Conservation (phyloP, 139 green algal genomes). For the Eudorina sp. region DNA sequence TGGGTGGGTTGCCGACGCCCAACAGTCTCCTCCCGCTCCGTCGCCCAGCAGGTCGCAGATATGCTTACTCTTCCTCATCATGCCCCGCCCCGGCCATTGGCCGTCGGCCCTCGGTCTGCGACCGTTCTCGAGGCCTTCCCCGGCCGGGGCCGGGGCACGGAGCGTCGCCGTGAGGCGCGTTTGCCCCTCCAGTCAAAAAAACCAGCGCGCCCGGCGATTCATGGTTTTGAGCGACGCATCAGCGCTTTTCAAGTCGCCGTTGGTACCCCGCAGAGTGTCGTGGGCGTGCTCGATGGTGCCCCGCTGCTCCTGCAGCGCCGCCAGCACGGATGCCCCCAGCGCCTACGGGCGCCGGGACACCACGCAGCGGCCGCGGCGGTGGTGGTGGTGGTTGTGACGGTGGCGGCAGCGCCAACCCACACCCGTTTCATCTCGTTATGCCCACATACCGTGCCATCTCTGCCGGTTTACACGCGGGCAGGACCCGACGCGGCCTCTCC, state of each 20-base stretch:
- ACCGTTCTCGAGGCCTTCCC: too few relatives aligned
- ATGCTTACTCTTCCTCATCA: too few relatives aligned
- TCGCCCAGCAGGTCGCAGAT: too few relatives aligned
- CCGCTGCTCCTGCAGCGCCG: conserved; percentile 71
- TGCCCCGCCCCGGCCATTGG: too few relatives aligned
- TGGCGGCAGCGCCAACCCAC: neutral
- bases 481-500: too few relatives aligned
- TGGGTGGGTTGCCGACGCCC: too few relatives aligned
- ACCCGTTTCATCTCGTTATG: neutral
- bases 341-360: conserved; percentile 54
- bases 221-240: conserved; percentile 49
- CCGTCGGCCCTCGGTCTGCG: too few relatives aligned
- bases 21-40: too few relatives aligned
- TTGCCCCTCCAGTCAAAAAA: conserved; percentile 28
- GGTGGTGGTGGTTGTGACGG: too few relatives aligned
- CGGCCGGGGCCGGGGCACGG: too few relatives aligned
- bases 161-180: neutral
- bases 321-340: conserved; percentile 68
- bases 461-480: too few relatives aligned
- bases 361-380: neutral
- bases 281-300: conserved; percentile 64
- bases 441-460: too few relatives aligned
- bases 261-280: conserved; percentile 45
- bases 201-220: conserved; percentile 27
- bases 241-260: conserved; percentile 61